A percentile compares a stretch with the other conserved stretches of the same genome.
Conservation (phyloP, 23 red algal genomes). For the Gracilaria vermiculophylla region DNA sequence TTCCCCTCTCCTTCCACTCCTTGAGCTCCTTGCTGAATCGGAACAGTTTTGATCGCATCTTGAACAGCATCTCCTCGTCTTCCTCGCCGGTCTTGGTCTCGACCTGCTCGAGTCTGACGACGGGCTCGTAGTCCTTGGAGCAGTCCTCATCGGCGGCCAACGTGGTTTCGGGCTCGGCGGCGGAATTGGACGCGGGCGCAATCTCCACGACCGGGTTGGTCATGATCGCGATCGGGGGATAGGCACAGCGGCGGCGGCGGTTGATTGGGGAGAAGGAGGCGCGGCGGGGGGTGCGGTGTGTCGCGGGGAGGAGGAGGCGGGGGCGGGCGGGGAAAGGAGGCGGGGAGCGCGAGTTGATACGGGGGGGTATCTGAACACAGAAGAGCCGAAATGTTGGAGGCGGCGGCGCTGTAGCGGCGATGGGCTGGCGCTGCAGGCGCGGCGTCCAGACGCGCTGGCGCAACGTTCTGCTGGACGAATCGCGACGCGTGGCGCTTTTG, state of each 20-base stretch:
- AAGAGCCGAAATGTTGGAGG: no score
- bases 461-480: no score
- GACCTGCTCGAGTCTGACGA: slow-evolving; percentile 47
- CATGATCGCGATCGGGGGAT: background rate
- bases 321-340: no score
- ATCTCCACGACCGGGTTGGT: slow-evolving; percentile 29
- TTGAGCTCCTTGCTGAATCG: slow-evolving; percentile 82
- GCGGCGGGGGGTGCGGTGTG: background rate
- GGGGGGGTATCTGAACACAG: no score
- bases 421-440: no score
- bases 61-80: slow-evolving; percentile 61
- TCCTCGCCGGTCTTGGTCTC: slow-evolving; percentile 68
- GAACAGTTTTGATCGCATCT: slow-evolving; percentile 93
- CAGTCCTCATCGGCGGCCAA: slow-evolving; percentile 46
- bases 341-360: no score
- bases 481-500: no score
- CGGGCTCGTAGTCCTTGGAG: slow-evolving; percentile 57
- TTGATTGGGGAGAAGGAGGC: background rate
- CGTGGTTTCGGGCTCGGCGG: slow-evolving; percentile 14
- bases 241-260: background rate
- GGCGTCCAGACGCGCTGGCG: no score
- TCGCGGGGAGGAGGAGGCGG: no score
- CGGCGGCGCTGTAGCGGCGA: no score
- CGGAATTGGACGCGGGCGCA: background rate
- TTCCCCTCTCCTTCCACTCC: slow-evolving; percentile 98